These are phyloP conservation scores for Tulasnella calospora DNA, from an alignment of 768 basidiomycete genomes.

Conservation along the genomic window DNA sequence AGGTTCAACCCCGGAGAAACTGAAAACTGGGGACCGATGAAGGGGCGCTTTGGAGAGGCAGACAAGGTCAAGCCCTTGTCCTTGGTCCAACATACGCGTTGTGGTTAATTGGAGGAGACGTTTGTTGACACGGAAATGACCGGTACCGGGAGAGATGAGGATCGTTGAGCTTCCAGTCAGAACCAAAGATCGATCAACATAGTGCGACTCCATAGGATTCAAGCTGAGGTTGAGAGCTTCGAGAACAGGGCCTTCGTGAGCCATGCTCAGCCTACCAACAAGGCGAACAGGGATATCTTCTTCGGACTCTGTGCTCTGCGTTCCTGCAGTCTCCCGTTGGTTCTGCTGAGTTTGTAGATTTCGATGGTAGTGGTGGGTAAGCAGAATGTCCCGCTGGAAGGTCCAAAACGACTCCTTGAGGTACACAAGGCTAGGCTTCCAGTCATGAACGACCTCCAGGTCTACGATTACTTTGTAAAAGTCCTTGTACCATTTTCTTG, in stretches of 20 bases:
- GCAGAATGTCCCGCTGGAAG: conserved; percentile 84
- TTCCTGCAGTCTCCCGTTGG: background rate
- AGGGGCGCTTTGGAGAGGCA: conserved; percentile 86
- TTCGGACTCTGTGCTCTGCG: conserved; percentile 10
- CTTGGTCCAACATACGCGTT: conserved; percentile 88
- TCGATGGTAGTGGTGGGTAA: conserved; percentile 84
- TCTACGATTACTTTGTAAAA: conserved; percentile 96
- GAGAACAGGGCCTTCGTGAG: conserved; percentile 91
- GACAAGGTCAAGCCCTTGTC: conserved; percentile 82
- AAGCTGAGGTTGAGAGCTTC: conserved; percentile 91
- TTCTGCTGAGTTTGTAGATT: conserved; percentile 35
- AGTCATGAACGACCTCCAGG: conserved; percentile 79
- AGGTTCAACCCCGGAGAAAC: conserved; percentile 54
- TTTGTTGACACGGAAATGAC: conserved; percentile 89
- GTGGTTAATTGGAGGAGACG: conserved; percentile 85
- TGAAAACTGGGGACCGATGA: conserved; percentile 90
- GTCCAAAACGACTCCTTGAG: conserved; percentile 87
- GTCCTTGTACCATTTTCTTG: conserved; percentile 84
- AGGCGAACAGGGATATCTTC: conserved; percentile 57
- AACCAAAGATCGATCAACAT: conserved; percentile 89
- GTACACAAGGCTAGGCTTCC: conserved; percentile 78
- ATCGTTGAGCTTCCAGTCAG: conserved; percentile 80
- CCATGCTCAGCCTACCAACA: conserved; percentile 73
- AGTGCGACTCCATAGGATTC: conserved; percentile 89
- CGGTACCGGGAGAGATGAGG: conserved; percentile 88